These are phyloP conservation scores for Arthroderma sp. DNA, from an alignment of 2,329 filamentous ascomycete genomes.

Conservation along the genomic window DNA sequence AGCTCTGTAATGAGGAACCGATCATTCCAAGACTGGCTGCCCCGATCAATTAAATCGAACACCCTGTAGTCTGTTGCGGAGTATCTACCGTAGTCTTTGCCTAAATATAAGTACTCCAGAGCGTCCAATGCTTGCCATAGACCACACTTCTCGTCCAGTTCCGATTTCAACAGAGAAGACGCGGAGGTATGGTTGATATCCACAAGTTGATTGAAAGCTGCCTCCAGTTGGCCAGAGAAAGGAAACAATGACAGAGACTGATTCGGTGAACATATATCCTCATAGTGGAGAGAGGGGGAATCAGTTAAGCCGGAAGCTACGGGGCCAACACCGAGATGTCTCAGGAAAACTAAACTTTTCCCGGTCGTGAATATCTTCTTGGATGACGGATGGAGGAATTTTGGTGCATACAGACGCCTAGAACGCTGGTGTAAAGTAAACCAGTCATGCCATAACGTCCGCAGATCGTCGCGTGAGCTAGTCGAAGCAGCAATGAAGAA, in stretches of 20 bases:
- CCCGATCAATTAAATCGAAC: constrained; percentile 61
- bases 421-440: constrained; percentile 52
- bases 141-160: constrained; percentile 57
- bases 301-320: constrained; percentile 25
- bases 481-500: constrained; percentile 62
- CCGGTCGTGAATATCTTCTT: constrained; percentile 72
- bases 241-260: constrained; percentile 23
- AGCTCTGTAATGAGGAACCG: constrained; percentile 68
- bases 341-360: constrained; percentile 78
- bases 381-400: constrained; percentile 59
- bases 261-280: constrained; percentile 31
- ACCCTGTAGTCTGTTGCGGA: constrained; percentile 55
- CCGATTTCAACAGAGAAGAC: constrained; percentile 51
- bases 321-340: constrained; percentile 46
- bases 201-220: constrained; percentile 64
- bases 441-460: constrained; percentile 63
- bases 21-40: constrained; percentile 58
- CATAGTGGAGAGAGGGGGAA: constrained; percentile 22
- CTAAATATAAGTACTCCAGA: constrained; percentile 63
- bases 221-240: constrained; percentile 56
- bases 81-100: constrained; percentile 58
- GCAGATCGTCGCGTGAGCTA: constrained; percentile 43
- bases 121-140: constrained; percentile 54
- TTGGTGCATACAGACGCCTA: constrained; percentile 55
- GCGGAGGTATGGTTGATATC: constrained; percentile 59